phyloP scores from a whole-genome alignment of 306 rosid genomes.

The Prunus dulcis region DNA sequence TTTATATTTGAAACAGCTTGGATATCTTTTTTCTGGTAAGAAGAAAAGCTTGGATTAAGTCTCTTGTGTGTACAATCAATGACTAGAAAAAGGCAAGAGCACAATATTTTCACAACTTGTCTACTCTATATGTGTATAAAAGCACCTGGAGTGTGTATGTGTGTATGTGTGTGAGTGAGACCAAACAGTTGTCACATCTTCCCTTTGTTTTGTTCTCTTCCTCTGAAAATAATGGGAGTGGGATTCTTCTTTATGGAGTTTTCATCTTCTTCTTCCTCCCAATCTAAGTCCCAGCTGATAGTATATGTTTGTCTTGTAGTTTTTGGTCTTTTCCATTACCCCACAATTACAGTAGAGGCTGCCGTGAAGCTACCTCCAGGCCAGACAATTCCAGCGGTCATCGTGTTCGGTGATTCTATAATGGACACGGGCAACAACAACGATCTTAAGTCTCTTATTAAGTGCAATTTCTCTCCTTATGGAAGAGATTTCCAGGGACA shows the following conservation, averaged over 20 bases:
- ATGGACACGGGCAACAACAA: slow-evolving; percentile 85
- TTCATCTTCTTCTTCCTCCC: neutral
- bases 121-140: neutral
- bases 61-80: neutral
- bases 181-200: neutral
- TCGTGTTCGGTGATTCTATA: slow-evolving; percentile 76
- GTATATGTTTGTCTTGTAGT: slow-evolving; percentile 13
- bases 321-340: slow-evolving; percentile 10
- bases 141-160: neutral
- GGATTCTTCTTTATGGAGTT: neutral
- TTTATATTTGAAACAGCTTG: neutral
- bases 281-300: neutral
- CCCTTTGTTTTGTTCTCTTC: too few species aligned
- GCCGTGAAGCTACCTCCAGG: slow-evolving; percentile 42
- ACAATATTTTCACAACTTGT: neutral
- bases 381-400: slow-evolving; percentile 40
- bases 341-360: slow-evolving; percentile 9
- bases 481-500: slow-evolving; percentile 45
- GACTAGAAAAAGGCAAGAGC: neutral
- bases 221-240: neutral
- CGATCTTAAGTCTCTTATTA: slow-evolving; percentile 29
- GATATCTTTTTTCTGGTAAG: neutral
- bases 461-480: slow-evolving; percentile 59
- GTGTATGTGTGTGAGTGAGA: neutral
- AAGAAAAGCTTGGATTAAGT: slow-evolving; percentile 1